Evolutionary conservation across 2,329 filamentous ascomycete genomes (phyloP).

Genomic region (Colletotrichum kahawae): DNA sequence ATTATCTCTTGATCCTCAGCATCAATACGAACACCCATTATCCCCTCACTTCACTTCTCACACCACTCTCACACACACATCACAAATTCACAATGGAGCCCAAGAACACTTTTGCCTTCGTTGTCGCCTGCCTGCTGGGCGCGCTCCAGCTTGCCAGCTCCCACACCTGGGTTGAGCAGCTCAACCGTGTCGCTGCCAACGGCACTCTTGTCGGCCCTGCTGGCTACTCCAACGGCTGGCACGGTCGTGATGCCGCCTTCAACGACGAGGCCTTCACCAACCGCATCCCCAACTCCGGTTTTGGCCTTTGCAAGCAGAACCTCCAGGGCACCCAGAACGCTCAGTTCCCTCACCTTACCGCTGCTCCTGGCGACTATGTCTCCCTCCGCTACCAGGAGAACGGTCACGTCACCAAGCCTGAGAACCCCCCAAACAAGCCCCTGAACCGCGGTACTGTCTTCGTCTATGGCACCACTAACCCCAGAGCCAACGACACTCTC

Average conservation of each 20-base stretch:
- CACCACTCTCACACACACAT: not conserved
- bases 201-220: constrained; percentile 73
- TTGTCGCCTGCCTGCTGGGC: constrained; percentile 34
- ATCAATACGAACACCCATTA: not conserved
- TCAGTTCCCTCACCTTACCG: constrained; percentile 66
- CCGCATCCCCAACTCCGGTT: constrained; percentile 63
- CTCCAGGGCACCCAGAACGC: not conserved
- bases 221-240: constrained; percentile 78
- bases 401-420: constrained; percentile 71
- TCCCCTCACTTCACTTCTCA: not conserved
- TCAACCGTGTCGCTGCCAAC: constrained; percentile 73
- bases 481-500: constrained; percentile 53
- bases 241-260: constrained; percentile 62
- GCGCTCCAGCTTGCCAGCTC: constrained; percentile 41
- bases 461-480: constrained; percentile 72
- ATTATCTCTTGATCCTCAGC: not conserved
- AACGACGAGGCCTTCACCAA: constrained; percentile 64
- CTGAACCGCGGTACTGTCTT: constrained; percentile 73
- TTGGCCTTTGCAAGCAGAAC: constrained; percentile 3
- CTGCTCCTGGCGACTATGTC: constrained; percentile 64
- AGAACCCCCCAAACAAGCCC: constrained; percentile 63
- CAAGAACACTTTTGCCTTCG: constrained; percentile 26
- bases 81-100: not conserved
- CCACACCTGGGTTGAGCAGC: constrained; percentile 85
- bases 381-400: constrained; percentile 77